These are phyloP conservation scores for Anastatica hierochuntica DNA, from an alignment of 345 rosid genomes.

Conservation along the genomic window DNA sequence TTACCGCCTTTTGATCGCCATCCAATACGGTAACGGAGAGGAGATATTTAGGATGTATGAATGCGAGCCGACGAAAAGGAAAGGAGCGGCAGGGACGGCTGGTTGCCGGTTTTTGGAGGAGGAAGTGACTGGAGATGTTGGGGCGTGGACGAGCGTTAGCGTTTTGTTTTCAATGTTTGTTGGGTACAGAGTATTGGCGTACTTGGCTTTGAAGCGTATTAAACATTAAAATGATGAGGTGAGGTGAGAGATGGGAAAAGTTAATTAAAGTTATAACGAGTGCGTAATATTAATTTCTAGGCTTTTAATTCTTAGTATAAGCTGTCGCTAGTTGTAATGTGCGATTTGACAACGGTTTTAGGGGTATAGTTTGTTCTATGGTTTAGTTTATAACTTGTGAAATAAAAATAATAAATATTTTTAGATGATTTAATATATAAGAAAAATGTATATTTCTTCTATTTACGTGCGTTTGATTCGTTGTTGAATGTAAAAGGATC, in stretches of 20 bases:
- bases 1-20: constrained; percentile 48
- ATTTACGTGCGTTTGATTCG: no score
- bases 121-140: constrained; percentile 57
- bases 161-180: constrained; percentile 56
- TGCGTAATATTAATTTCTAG: constrained; percentile 16
- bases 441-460: no score
- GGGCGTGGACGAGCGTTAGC: constrained; percentile 34
- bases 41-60: constrained; percentile 37
- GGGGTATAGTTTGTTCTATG: no score
- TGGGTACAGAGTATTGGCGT: constrained; percentile 76
- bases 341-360: constrained; percentile 7
- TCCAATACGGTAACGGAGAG: constrained; percentile 55
- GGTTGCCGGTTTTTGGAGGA: constrained; percentile 58
- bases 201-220: constrained; percentile 62
- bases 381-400: no score
- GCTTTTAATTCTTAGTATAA: constrained; percentile 10
- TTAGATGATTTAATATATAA: no score
- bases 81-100: background rate
- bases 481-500: no score
- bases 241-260: background rate
- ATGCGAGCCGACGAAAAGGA: constrained; percentile 22
- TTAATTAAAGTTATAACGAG: constrained; percentile 21
- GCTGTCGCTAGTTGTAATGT: constrained; percentile 11
- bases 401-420: no score
- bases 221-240: constrained; percentile 21